These are phyloP conservation scores for Ceratonia siliqua DNA, from an alignment of 306 rosid genomes.

Conservation along the genomic window DNA sequence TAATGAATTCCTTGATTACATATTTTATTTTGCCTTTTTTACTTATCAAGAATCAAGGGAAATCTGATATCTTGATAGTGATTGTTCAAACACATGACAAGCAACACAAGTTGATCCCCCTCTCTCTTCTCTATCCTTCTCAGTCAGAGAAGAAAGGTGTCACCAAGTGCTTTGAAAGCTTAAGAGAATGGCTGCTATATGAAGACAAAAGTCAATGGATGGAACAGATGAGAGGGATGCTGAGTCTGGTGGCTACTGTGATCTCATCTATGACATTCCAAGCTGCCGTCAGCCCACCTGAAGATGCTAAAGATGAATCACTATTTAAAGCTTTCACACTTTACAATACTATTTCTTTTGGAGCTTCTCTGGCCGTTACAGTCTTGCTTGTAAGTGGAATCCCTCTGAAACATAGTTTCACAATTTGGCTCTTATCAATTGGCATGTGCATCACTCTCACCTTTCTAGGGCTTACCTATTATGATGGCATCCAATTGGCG, in stretches of 20 bases:
- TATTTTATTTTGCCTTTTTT: too few relatives aligned
- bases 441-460: neutral
- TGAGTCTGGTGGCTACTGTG: neutral
- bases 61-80: too few relatives aligned
- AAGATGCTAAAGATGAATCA: too few relatives aligned
- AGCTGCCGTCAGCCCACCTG: neutral
- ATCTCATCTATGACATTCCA: neutral
- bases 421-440: slow-evolving; percentile 3
- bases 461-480: neutral
- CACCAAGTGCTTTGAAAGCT: too few relatives aligned
- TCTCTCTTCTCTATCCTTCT: too few relatives aligned
- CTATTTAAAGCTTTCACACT: too few relatives aligned
- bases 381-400: slow-evolving; percentile 32
- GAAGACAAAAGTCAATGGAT: neutral
- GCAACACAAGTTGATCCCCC: too few relatives aligned
- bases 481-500: rapidly evolving
- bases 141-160: too few relatives aligned
- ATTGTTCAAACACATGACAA: too few relatives aligned
- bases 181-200: too few relatives aligned
- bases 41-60: too few relatives aligned
- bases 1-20: too few relatives aligned
- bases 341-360: neutral
- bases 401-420: neutral
- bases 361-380: neutral
- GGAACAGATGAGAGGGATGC: neutral